phyloP scores from a whole-genome alignment of 768 basidiomycete genomes.

The Tulasnella sp. region DNA sequence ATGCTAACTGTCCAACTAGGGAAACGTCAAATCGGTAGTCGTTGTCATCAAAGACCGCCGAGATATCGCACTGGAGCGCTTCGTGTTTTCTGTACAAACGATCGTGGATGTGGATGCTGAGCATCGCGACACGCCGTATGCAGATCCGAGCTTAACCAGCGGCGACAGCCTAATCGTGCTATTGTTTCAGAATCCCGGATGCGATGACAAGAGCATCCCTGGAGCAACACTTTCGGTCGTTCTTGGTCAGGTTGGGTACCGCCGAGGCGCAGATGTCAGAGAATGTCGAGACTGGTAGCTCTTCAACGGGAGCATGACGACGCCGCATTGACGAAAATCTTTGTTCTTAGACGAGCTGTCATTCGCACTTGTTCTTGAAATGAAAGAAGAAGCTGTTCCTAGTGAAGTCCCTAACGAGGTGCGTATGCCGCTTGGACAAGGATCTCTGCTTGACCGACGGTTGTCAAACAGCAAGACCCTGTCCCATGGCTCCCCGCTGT shows the following conservation, averaged over 20 bases:
- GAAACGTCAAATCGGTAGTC: constrained; percentile 64
- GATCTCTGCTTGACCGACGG: neutral
- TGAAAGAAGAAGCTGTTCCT: constrained; percentile 53
- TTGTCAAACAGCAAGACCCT: constrained; percentile 38
- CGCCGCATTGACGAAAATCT: constrained; percentile 21
- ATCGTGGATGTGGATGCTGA: constrained; percentile 61
- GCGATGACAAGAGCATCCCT: constrained; percentile 55
- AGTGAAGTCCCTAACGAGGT: constrained; percentile 37
- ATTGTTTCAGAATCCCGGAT: constrained; percentile 42
- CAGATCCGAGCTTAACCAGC: constrained; percentile 6
- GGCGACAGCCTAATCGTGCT: constrained; percentile 12
- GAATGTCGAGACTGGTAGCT: neutral
- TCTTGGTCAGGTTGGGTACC: constrained; percentile 68
- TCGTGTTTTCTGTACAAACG: constrained; percentile 74
- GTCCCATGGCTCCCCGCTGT: constrained; percentile 73
- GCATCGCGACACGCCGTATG: constrained; percentile 56
- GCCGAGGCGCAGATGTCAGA: constrained; percentile 55
- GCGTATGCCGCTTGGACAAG: constrained; percentile 9
- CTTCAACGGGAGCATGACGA: neutral
- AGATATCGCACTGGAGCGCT: constrained; percentile 75
- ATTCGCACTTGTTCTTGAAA: constrained; percentile 73
- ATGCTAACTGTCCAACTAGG: constrained; percentile 33
- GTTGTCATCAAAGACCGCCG: constrained; percentile 75
- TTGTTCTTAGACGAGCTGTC: constrained; percentile 57
- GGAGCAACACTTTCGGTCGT: constrained; percentile 67